These are phyloP conservation scores for Tulasnella sp. DNA, from an alignment of 768 basidiomycete species.

Conservation along the genomic window DNA sequence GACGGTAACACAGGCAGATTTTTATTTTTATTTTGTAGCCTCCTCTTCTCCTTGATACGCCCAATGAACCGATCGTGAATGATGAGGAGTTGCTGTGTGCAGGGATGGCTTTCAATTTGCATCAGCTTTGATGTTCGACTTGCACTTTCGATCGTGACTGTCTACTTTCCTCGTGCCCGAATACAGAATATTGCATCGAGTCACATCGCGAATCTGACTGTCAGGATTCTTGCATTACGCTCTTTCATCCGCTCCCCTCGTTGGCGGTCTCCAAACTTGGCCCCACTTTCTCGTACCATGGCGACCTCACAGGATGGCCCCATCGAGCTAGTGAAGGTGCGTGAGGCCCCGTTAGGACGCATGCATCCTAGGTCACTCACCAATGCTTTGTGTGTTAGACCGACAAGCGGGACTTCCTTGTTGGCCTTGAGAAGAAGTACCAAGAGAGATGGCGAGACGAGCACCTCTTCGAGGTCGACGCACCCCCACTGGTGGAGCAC, in stretches of 20 bases:
- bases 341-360: background rate
- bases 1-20: too few relatives aligned
- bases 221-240: constrained; percentile 12
- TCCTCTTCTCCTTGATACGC: too few relatives aligned
- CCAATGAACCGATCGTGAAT: too few relatives aligned
- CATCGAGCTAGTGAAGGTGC: constrained; percentile 21
- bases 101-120: too few relatives aligned
- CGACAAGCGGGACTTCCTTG: constrained; percentile 82
- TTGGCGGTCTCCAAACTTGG: background rate
- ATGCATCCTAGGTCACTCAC: background rate
- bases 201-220: background rate
- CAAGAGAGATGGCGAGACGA: constrained; percentile 72
- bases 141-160: background rate
- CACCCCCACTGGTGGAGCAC: constrained; percentile 53
- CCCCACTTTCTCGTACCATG: constrained; percentile 1
- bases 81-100: too few relatives aligned
- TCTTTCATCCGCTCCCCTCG: background rate
- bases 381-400: constrained; percentile 45
- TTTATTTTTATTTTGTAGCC: too few relatives aligned
- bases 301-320: constrained; percentile 16
- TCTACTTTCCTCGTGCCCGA: background rate
- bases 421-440: constrained; percentile 70
- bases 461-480: constrained; percentile 72
- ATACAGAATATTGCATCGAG: background rate
- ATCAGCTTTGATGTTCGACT: background rate